A percentile compares a stretch with the other conserved stretches of the same genome.
Evolutionary conservation across 2,329 filamentous ascomycete genomes (phyloP).

Genomic region (Colletotrichum falcatum): DNA sequence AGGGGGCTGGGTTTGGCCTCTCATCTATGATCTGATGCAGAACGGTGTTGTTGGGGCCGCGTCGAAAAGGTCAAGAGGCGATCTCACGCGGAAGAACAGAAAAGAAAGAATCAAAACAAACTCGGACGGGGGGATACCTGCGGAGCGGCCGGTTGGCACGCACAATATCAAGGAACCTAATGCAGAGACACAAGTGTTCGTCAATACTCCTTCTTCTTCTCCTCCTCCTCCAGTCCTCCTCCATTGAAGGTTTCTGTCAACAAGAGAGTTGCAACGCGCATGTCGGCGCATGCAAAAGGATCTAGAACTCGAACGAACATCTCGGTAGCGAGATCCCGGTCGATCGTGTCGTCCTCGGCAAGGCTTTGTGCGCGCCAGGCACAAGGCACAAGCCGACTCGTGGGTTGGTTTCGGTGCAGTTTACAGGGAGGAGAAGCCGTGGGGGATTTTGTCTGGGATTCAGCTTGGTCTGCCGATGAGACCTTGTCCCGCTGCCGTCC

Average conservation of each 20-base stretch:
- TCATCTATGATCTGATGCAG: background rate
- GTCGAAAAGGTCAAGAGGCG: background rate
- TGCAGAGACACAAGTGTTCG: conserved; percentile 9
- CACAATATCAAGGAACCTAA: conserved; percentile 14
- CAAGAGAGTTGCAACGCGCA: conserved; percentile 1
- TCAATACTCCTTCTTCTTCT: background rate
- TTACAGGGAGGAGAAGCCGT: conserved; percentile 29
- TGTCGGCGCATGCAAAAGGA: no score
- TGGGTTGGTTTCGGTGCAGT: conserved; percentile 18
- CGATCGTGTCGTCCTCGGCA: conserved; percentile 15
- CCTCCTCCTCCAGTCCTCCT: no score
- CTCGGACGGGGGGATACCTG: background rate
- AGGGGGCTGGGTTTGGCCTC: background rate
- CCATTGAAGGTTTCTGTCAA: background rate
- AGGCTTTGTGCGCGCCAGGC: conserved; percentile 13
- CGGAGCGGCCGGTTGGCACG: background rate
- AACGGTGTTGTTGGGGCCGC: background rate
- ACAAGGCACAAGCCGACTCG: conserved; percentile 24
- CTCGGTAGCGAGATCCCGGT: conserved; percentile 4
- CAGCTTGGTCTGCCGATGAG: conserved; percentile 11
- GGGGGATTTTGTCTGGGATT: conserved; percentile 3
- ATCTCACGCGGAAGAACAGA: background rate
- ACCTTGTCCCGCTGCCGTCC: background rate
- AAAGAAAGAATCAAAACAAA: background rate
- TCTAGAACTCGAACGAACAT: conserved; percentile 27